Conservation (phyloP, 345 rosid genomes). For the Euphorbia pulcherrima region DNA sequence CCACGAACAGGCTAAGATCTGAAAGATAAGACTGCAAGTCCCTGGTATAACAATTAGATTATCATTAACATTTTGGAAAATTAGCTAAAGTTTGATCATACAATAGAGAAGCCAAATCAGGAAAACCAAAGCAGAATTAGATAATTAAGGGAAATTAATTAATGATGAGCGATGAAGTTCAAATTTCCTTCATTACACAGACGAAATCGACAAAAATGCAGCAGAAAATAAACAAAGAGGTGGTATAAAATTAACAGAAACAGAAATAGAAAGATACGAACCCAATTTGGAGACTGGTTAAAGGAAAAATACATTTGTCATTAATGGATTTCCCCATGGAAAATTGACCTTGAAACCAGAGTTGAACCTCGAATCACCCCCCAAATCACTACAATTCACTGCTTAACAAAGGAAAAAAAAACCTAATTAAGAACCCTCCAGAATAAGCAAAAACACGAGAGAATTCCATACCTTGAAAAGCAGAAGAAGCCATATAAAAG, state of each 20-base stretch:
- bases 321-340: conserved; percentile 55
- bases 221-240: not conserved
- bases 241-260: not conserved
- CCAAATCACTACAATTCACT: conserved; percentile 29
- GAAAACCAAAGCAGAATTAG: too few species aligned
- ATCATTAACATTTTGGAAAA: too few species aligned
- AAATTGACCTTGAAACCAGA: too few species aligned
- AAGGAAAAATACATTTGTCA: conserved; percentile 54
- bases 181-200: not conserved
- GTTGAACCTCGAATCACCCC: conserved; percentile 19
- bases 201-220: not conserved
- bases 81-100: too few species aligned
- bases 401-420: conserved; percentile 12
- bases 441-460: not conserved
- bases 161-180: too few species aligned
- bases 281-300: conserved; percentile 89
- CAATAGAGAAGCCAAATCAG: too few species aligned
- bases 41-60: conserved; percentile 45
- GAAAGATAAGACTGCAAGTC: conserved; percentile 97
- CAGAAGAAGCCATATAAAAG: conserved; percentile 35
- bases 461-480: conserved; percentile 20
- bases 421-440: not conserved
- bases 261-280: conserved; percentile 15
- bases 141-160: too few species aligned
- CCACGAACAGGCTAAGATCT: conserved; percentile 75